A percentile compares a stretch with the other conserved stretches of the same genome.
Evolutionary conservation across 148 eudicot species (phyloP).

Genomic region (Hydrangea macrophylla): DNA sequence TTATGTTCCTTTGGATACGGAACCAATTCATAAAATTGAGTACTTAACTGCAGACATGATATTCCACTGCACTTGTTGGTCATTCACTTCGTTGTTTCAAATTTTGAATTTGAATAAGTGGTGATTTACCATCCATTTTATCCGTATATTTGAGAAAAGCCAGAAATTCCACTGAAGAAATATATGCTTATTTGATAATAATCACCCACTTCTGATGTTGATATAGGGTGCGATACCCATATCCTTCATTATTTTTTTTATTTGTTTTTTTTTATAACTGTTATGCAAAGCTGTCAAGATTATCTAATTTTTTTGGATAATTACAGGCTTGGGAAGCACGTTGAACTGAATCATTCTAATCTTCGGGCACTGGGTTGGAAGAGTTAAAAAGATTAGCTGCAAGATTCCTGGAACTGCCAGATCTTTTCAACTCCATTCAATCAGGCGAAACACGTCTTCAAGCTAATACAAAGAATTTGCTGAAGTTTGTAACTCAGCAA

Average conservation of each 20-base stretch:
- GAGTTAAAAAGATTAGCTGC: conserved; percentile 21
- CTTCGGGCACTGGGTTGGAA: conserved; percentile 74
- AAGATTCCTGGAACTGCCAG: background rate
- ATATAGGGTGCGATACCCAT: background rate
- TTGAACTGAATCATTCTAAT: conserved; percentile 58
- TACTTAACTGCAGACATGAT: too few relatives aligned
- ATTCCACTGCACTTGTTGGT: too few relatives aligned
- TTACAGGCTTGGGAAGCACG: conserved; percentile 69
- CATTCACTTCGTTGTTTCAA: background rate
- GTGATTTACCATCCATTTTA: too few relatives aligned
- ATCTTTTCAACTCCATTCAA: background rate
- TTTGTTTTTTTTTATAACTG: background rate
- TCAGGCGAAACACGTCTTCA: background rate
- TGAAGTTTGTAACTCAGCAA: background rate
- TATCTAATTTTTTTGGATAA: background rate
- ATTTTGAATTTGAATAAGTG: background rate
- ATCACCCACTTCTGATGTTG: background rate
- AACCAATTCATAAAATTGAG: background rate
- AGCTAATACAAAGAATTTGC: conserved; percentile 10
- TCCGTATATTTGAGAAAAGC: background rate
- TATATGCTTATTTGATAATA: background rate
- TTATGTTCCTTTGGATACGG: background rate
- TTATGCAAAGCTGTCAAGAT: background rate
- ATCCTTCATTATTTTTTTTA: background rate
- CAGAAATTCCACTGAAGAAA: too few relatives aligned